These are phyloP conservation scores for Phytopythium kandeliae DNA, from an alignment of 352 stramenopile species.

Conservation along the genomic window DNA sequence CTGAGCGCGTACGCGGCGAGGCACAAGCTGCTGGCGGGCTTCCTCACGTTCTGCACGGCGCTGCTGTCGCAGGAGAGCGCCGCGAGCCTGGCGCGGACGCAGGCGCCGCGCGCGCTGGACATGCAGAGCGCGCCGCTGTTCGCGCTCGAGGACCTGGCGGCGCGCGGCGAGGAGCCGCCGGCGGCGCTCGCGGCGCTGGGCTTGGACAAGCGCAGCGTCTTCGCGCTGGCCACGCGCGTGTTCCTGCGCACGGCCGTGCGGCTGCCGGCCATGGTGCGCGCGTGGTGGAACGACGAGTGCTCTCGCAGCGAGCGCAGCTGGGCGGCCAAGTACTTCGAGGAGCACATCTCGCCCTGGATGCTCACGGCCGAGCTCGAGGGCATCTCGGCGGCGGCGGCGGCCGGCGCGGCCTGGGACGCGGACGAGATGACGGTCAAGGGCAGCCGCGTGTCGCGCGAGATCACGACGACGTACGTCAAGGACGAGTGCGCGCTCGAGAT, in stretches of 20 bases:
- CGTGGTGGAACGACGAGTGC: slow-evolving; percentile 90
- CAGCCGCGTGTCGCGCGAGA: slow-evolving; percentile 83
- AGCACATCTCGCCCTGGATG: slow-evolving; percentile 81
- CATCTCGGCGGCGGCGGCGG: slow-evolving; percentile 58
- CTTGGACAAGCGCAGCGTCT: slow-evolving; percentile 35
- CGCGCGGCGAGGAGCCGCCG: slow-evolving; percentile 5
- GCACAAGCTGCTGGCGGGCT: slow-evolving; percentile 53
- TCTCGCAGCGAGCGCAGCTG: slow-evolving; percentile 71
- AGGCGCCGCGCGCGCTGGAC: slow-evolving; percentile 10
- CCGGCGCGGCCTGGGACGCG: slow-evolving; percentile 48
- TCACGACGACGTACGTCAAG: slow-evolving; percentile 91
- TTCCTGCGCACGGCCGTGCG: slow-evolving; percentile 82
- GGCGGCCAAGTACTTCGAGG: slow-evolving; percentile 86
- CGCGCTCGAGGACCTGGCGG: slow-evolving; percentile 31
- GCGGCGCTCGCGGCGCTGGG: slow-evolving; percentile 14
- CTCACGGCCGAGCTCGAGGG: slow-evolving; percentile 69
- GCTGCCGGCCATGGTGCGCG: slow-evolving; percentile 81
- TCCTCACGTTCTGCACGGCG: slow-evolving; percentile 58
- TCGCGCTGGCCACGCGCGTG: slow-evolving; percentile 48
- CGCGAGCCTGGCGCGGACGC: slow-evolving; percentile 3
- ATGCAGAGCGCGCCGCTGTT: slow-evolving; percentile 51
- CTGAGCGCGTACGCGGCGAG: slow-evolving; percentile 61
- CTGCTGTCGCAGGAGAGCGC: slow-evolving; percentile 51
- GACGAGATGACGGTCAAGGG: slow-evolving; percentile 86
- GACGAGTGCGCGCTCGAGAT: slow-evolving; percentile 91